Percentiles rank a stretch among this genome's conserved stretches.
Conservation (phyloP, 1,139 yeast species). For the Saccharomyces hybrid region DNA sequence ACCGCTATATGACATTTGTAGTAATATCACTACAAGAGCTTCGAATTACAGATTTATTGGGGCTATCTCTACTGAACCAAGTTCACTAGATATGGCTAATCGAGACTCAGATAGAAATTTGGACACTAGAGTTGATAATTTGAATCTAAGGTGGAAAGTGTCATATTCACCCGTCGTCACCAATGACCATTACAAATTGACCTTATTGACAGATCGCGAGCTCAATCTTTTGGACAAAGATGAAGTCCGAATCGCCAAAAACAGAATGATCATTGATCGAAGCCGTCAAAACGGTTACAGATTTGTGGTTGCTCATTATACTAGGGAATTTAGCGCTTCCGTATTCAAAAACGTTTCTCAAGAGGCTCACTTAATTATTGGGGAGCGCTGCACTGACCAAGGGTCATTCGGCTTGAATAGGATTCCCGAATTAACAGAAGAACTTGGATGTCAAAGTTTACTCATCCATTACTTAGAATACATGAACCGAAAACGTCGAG, state of each 20-base stretch:
- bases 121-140: constrained; percentile 7
- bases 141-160: constrained; percentile 12
- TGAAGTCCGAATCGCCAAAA: constrained; percentile 5
- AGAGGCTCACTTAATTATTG: constrained; percentile 10
- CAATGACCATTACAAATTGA: constrained; percentile 10
- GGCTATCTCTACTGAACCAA: background rate
- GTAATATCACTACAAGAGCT: background rate
- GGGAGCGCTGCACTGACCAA: constrained; percentile 9
- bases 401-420: constrained; percentile 11
- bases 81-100: background rate
- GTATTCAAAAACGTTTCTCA: constrained; percentile 9
- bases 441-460: constrained; percentile 14
- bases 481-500: background rate
- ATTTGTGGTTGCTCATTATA: constrained; percentile 9
- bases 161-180: constrained; percentile 5
- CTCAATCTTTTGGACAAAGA: constrained; percentile 8
- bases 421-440: constrained; percentile 12
- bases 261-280: constrained; percentile 3
- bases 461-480: constrained; percentile 8
- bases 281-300: constrained; percentile 1
- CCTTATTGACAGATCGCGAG: constrained; percentile 6
- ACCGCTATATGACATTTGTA: constrained; percentile 11
- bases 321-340: constrained; percentile 7
- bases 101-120: constrained; percentile 8
- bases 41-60: constrained; percentile 5